Evolutionary conservation across 108 stramenopile species (phyloP), one percentile per base, ranked within the genome.

Genomic region (Ochromonas danica): DNA sequence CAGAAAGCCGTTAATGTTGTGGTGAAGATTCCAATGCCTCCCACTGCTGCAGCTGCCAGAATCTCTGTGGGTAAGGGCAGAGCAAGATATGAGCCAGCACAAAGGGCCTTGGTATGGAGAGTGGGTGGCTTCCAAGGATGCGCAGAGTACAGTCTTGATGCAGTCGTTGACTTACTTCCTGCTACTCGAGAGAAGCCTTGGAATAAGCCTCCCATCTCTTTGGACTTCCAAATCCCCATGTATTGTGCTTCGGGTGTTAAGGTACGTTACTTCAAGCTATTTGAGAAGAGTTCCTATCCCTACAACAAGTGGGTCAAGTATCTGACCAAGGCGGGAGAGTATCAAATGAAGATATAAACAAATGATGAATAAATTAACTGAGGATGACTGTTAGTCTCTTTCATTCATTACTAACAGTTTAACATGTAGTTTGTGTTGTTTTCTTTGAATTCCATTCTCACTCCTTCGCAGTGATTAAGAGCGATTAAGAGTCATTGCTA

Each of bases 141-240:
- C 79, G 84, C 94, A 0, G 96, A 98, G 81, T 92, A 91, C 43
- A 93, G 91, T 87, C 90, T 99, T 42, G 81, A 90, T 33, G 95
- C 96, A 31, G 97, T 95, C 40, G 93, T 98, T 67, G 93, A 95
- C 71, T 90, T 97, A 51, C 92, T 97, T 79, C 94, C 94, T 0
- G 94, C 91, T 60, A 94, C 92, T 39, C 87, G 94, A 41, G 89
- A 93, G 39, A 97, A 96, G 86, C 91, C 94, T 38, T 99, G 98
- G 98, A 91, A 86, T 30, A 84, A 96, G 57, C 98, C 97, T 61
- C 95, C 98, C 0, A 96, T 99, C 42, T 90, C 89, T 82, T 91
- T 92, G 17, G 98, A 99, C 70, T 99, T 99, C 82, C 92, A 94
- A 71, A 95, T 99, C 62, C 96, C 97, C 28, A 98, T 97, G 98